Base-by-base conservation (phyloP, 768 basidiomycete genomes). In the Lentinula boryana region DNA sequence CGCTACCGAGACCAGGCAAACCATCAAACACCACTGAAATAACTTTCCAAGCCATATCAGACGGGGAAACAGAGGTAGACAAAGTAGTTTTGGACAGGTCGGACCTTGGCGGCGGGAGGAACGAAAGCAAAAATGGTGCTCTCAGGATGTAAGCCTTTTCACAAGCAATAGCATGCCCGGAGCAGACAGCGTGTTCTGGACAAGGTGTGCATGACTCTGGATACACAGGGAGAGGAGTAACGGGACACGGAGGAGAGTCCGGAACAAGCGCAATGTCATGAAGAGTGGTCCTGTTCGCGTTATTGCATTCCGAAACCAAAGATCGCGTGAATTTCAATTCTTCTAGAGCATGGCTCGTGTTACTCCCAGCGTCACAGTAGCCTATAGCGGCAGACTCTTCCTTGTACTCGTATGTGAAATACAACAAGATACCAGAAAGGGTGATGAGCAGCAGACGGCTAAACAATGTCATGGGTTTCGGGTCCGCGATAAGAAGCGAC, bases 191-290 rank as follows among this genome's bases (percentile, higher is more conserved):
- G 69, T 87, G 87, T 63, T 82, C 77, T 49, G 89, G 88, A 70
- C 88, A 94, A 21, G 83, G 83, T 10, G 88, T 85, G 71, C 92
- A 94, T 32, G 76, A 66, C 48, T 84, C 79, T 1, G 91, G 85
- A 61, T 76, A 79, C 56, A 86, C 67, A 21, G 85, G 84, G 38
- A 86, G 56, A 40, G 87, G 65, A 12, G 84, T 76, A 13, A 83
- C 74, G 7, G 84, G 83, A 68, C 89, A 89, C 21, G 74, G 67
- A 60, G 72, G 68, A 59, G 71, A 72, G 51, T 75, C 71, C 8
- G 35, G n/a, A 35, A 56, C 60, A 56, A 68, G 62, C 15, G 63
- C 59, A 27, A 60, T 44, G 60, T 74, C 65, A 36, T 80, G 75
- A 35, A 84, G 69, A 9, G 79, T 59, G 5, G 81, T 84, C 63